Conservation (phyloP, 805 yeast species). For the Danielia oregonensis region DNA sequence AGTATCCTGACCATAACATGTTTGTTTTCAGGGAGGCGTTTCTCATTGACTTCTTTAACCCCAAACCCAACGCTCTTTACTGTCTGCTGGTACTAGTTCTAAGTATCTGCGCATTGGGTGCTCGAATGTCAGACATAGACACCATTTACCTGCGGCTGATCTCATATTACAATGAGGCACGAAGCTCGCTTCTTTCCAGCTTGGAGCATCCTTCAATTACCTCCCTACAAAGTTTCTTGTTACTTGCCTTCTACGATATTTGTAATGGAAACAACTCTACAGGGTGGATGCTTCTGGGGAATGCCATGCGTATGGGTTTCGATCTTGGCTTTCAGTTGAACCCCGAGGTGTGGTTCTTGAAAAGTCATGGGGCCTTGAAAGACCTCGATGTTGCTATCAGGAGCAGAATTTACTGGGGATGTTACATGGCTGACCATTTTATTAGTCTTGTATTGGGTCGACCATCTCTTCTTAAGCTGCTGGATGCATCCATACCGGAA, state of each 20-base stretch:
- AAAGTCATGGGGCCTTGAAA: constrained; percentile 37
- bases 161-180: constrained; percentile 46
- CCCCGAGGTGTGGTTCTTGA: constrained; percentile 56
- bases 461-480: constrained; percentile 50
- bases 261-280: constrained; percentile 55
- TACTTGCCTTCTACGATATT: constrained; percentile 58
- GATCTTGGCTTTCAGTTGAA: constrained; percentile 62
- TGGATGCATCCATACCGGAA: constrained; percentile 59
- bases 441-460: constrained; percentile 57
- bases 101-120: constrained; percentile 58
- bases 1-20: constrained; percentile 60
- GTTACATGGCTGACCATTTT: constrained; percentile 61
- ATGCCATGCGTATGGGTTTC: constrained; percentile 61
- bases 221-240: constrained; percentile 54
- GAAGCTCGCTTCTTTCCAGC: constrained; percentile 36
- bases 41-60: constrained; percentile 56
- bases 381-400: constrained; percentile 53
- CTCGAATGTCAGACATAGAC: constrained; percentile 45
- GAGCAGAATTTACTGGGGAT: constrained; percentile 64
- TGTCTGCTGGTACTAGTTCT: constrained; percentile 53
- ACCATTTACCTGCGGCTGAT: constrained; percentile 38
- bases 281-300: constrained; percentile 63
- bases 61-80: constrained; percentile 47
- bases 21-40: constrained; percentile 64
- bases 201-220: constrained; percentile 49